Base-by-base conservation (phyloP, 202 grass and related monocot species). In the Schoenoplectus tabernaemontani region DNA sequence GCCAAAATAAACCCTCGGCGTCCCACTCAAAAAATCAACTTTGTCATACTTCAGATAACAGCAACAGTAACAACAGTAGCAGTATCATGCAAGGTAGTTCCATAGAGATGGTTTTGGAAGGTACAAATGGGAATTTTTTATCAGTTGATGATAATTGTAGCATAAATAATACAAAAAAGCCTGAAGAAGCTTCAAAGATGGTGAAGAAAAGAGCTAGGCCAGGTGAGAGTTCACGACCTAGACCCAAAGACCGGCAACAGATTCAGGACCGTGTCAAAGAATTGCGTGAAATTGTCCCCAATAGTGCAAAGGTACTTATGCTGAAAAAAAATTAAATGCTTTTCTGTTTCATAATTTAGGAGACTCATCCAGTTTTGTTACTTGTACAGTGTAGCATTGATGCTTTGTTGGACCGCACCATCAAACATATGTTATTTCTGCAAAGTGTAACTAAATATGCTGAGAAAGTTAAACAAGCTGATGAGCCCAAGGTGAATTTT, bases 341-440 rank as follows among this genome's bases (percentile, higher is more conserved):
- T 82, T 77, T 19, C 67, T 75, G 54, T 85, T 84, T 78, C 43
- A 54, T 13, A 90, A 50, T 42, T 78, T 41, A 30, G 17, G 22
- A 47, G 81, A 76, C 32, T 82, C 4, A 24, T 77, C 81, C 79
- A 72, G 62, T 46, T 89, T 26, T 64, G 79, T 23, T 70, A 24
- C 82, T 60, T 8, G 81, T 88, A 84, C 96, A 99, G 96, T 99
- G 96, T 89, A 99, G 96, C 88, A 99, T 99, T 89, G 96, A 99
- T 78, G 85, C 96, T 88, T 93, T 99, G 77, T 88, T 99, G 91
- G 92, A 99, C 72, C 92, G 92, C 62, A 99, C 96, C 33, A 93
- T 99, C 81, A 99, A 93, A 72, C 96, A 99, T 78, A 99, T 99
- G 96, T 85, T 99, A 46, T 99, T 99, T 88, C 82, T 99, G 64